phyloP scores from a whole-genome alignment of 768 basidiomycete species.

The Podaxis rugospora region DNA sequence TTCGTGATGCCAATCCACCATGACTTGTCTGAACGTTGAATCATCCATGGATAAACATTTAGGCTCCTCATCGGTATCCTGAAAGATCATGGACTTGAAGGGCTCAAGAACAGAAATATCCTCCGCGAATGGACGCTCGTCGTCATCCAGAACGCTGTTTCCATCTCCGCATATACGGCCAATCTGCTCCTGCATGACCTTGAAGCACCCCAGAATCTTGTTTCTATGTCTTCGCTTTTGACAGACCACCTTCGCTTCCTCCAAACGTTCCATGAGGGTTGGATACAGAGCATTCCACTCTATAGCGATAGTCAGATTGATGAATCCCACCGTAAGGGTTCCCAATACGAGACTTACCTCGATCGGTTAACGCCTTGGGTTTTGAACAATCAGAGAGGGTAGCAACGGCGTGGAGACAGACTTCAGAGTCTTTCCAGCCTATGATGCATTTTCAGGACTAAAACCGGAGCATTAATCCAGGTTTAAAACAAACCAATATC shows the following conservation, averaged over 20 bases:
- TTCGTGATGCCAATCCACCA: neutral
- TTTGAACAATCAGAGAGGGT: neutral
- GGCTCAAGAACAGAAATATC: slow-evolving; percentile 1
- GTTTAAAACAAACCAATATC: neutral
- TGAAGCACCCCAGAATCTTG: neutral
- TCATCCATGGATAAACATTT: neutral
- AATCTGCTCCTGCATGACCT: neutral
- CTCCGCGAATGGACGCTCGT: slow-evolving; percentile 1
- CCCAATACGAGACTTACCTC: neutral
- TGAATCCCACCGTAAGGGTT: too few relatives aligned
- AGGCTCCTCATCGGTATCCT: neutral
- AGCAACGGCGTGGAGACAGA: neutral
- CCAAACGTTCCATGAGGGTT: neutral
- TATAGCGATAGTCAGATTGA: neutral
- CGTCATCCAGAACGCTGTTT: neutral
- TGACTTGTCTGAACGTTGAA: neutral
- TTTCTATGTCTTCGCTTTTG: neutral
- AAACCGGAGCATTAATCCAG: neutral
- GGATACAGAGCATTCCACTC: neutral
- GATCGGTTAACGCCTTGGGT: neutral
- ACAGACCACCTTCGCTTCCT: neutral
- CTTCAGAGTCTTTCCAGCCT: neutral
- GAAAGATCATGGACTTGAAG: neutral
- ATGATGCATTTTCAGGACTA: neutral
- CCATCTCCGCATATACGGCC: too few relatives aligned